Evolutionary conservation across 352 stramenopile genomes (phyloP).

Genomic region (Phytophthora sp.): DNA sequence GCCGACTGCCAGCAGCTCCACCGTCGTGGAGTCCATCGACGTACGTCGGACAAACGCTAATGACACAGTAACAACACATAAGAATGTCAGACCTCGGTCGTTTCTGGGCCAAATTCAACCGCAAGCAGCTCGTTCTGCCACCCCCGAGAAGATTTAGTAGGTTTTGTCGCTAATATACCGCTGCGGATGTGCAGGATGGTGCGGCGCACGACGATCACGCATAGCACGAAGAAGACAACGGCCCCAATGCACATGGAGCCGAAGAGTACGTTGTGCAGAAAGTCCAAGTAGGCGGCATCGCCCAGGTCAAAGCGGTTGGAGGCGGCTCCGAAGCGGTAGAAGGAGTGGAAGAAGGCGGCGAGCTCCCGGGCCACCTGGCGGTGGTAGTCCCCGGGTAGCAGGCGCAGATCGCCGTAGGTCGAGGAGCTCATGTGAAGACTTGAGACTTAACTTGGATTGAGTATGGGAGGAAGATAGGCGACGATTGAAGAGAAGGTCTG

Average conservation of each 20-base stretch:
- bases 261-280: constrained; percentile 78
- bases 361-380: constrained; percentile 68
- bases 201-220: constrained; percentile 70
- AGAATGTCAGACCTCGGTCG: constrained; percentile 17
- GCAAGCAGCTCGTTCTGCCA: not conserved
- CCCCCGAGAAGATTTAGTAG: not conserved
- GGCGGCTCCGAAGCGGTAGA: constrained; percentile 74
- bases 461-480: constrained; percentile 3
- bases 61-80: constrained; percentile 6
- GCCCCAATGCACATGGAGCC: constrained; percentile 65
- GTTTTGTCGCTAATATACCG: constrained; percentile 33
- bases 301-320: constrained; percentile 64
- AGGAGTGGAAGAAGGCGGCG: constrained; percentile 77
- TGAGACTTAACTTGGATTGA: constrained; percentile 23
- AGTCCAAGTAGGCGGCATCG: constrained; percentile 57
- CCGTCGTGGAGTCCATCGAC: constrained; percentile 53
- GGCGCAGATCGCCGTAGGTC: constrained; percentile 42
- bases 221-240: constrained; percentile 70
- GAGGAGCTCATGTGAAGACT: constrained; percentile 23
- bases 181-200: constrained; percentile 76
- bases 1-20: constrained; percentile 75
- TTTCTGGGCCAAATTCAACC: not conserved
- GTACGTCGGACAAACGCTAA: constrained; percentile 52
- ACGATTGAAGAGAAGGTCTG: constrained; percentile 9
- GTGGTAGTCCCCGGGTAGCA: constrained; percentile 77